phyloP scores from a whole-genome alignment of 805 yeast genomes.

The Kregervanrija pseudodelftensis region DNA sequence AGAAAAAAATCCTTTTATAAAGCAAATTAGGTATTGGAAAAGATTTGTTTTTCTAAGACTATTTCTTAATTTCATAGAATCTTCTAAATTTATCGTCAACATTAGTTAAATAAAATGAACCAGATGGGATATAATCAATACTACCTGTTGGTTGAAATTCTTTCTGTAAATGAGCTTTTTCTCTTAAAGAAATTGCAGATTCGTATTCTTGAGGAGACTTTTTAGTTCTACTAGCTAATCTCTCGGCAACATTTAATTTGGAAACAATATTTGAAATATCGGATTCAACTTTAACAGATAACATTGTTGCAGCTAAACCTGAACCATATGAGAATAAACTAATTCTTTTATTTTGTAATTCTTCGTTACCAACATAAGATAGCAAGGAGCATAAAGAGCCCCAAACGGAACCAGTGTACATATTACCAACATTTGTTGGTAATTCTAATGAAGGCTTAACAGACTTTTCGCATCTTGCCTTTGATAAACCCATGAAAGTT shows the following conservation, averaged over 20 bases:
- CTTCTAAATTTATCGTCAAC: slow-evolving; percentile 89
- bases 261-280: slow-evolving; percentile 65
- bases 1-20: not conserved
- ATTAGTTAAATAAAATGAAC: slow-evolving; percentile 76
- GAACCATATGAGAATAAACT: slow-evolving; percentile 97
- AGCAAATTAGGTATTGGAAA: no score
- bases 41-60: slow-evolving; percentile 7
- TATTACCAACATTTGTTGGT: slow-evolving; percentile 96
- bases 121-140: slow-evolving; percentile 60
- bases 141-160: slow-evolving; percentile 73
- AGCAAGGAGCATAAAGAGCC: slow-evolving; percentile 79
- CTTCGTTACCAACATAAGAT: slow-evolving; percentile 64
- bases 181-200: slow-evolving; percentile 77
- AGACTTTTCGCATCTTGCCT: slow-evolving; percentile 57
- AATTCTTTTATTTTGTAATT: slow-evolving; percentile 74
- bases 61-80: slow-evolving; percentile 62
- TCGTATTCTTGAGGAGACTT: slow-evolving; percentile 78
- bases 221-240: slow-evolving; percentile 56
- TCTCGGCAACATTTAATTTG: slow-evolving; percentile 58
- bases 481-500: slow-evolving; percentile 70
- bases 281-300: slow-evolving; percentile 71
- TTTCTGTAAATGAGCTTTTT: slow-evolving; percentile 79
- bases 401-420: slow-evolving; percentile 93
- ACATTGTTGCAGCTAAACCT: slow-evolving; percentile 89
- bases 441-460: slow-evolving; percentile 76